phyloP scores from a whole-genome alignment of 2,329 filamentous ascomycete genomes.

The Pseudopithomyces chartarum region DNA sequence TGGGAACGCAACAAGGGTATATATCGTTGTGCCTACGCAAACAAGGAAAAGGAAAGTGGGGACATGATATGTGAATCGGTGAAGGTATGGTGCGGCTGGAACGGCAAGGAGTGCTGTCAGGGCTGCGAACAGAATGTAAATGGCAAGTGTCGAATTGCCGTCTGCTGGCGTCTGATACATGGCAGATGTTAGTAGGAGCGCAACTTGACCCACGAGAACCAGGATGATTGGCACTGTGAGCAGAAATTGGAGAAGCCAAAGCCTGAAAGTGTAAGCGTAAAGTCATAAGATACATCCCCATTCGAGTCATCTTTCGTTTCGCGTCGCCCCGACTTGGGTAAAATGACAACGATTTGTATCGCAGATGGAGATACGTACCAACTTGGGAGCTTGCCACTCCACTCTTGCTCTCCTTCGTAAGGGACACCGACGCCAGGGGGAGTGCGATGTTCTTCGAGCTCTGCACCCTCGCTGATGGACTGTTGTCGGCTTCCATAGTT shows the following conservation, averaged over 20 bases:
- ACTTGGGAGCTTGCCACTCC: conserved; percentile 77
- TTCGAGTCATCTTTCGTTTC: neutral
- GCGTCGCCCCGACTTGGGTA: neutral
- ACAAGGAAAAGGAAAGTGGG: conserved; percentile 77
- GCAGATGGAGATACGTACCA: conserved; percentile 49
- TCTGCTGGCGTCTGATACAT: conserved; percentile 83
- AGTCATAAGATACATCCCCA: neutral
- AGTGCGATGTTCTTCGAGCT: conserved; percentile 45
- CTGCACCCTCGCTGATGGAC: conserved; percentile 42
- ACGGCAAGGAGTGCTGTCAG: conserved; percentile 74
- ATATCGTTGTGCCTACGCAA: conserved; percentile 76
- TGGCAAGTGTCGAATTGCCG: conserved; percentile 71
- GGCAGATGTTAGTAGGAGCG: conserved; percentile 72
- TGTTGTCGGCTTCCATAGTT: conserved; percentile 48
- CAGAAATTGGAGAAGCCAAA: conserved; percentile 87
- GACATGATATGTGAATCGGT: conserved; percentile 82
- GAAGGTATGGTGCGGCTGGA: conserved; percentile 81
- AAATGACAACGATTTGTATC: neutral
- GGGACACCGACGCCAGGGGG: conserved; percentile 31
- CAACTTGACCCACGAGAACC: conserved; percentile 77
- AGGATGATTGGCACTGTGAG: conserved; percentile 78
- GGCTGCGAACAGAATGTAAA: conserved; percentile 72
- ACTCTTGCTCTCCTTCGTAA: conserved; percentile 78
- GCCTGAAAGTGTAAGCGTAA: conserved; percentile 44
- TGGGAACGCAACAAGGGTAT: conserved; percentile 86